Conservation (phyloP, 208 protist species). For the Wallacemonas rigidus region DNA sequence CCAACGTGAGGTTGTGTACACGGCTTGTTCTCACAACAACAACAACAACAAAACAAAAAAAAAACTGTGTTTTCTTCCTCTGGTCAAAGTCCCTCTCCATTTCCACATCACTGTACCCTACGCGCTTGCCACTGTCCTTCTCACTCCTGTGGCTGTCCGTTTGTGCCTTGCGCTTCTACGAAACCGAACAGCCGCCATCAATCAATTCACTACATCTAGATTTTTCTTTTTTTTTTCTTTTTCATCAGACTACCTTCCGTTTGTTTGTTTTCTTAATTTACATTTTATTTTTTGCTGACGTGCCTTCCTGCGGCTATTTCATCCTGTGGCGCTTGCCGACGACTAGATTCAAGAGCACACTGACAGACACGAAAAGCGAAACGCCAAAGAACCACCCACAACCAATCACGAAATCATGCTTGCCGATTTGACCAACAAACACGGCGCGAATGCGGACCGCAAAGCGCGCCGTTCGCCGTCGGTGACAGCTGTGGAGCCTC, state of each 20-base stretch:
- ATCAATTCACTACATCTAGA: background rate
- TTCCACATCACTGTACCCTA: no score
- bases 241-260: background rate
- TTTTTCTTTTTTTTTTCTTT: constrained; percentile 14
- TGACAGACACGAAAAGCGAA: background rate
- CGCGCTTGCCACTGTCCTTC: constrained; percentile 4
- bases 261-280: constrained; percentile 11
- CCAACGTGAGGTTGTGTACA: no score
- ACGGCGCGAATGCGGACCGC: background rate
- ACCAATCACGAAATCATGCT: background rate
- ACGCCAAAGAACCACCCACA: background rate
- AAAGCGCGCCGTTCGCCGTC: background rate
- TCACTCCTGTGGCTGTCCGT: background rate
- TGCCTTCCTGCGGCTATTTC: no score
- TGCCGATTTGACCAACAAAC: background rate
- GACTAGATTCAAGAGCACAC: no score
- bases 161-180: no score
- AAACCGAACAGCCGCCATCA: no score
- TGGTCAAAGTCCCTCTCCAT: no score
- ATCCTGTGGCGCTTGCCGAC: no score
- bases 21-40: no score
- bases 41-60: no score
- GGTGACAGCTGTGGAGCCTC: no score
- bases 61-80: no score
- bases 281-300: constrained; percentile 13